Evolutionary conservation across 73 alveolate species (phyloP), one percentile per base, ranked within the genome.

Genomic region (Tetrahymena thermophila): DNA sequence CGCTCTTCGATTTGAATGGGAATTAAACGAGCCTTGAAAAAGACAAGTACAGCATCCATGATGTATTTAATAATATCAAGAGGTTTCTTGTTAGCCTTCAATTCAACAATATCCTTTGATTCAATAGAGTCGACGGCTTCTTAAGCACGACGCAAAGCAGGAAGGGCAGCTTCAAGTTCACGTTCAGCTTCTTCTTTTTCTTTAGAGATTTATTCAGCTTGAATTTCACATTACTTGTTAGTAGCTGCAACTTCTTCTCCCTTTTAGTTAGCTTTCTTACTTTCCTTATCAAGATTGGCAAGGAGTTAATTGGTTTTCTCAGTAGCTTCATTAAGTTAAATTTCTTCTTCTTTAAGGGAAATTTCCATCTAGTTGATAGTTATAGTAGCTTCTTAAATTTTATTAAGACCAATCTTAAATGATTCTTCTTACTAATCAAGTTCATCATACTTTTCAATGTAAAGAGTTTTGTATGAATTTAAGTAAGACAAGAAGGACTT

Each of bases 141-240:
- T 94, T 98, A 98, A 4, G 99, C 99, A 97, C 98, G 99, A 40
- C 97, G 98, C 95, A 99, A 98, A 97, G 97, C 99, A 19, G 99
- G 99, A 97, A 99, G 94, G 14, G 99, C 99, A 57, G 96, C 95
- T 85, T 99, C 99, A 93, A 99, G 97, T 95, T 99, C 99, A 93
- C 97, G 97, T 94, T 99, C 99, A 43, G 99, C 99, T 93, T 98
- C 99, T 84, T 97, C 99, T 96, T 98, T 97, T 96, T 99, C 99
- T 42, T 96, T 97, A 94, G 98, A 97, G 94, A 99, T 99, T 97
- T 98, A 97, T 71, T 96, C 98, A 35, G 99, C 99, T 96, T 99
- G 98, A 43, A 98, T 99, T 96, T 97, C 97, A 96, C 99, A 99
- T 84, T 97, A 97, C 40, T 98, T 99, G 96, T 98, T 99, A 97